Base-by-base conservation (phyloP, 495 filamentous ascomycete genomes). In the Podospora sp. region DNA sequence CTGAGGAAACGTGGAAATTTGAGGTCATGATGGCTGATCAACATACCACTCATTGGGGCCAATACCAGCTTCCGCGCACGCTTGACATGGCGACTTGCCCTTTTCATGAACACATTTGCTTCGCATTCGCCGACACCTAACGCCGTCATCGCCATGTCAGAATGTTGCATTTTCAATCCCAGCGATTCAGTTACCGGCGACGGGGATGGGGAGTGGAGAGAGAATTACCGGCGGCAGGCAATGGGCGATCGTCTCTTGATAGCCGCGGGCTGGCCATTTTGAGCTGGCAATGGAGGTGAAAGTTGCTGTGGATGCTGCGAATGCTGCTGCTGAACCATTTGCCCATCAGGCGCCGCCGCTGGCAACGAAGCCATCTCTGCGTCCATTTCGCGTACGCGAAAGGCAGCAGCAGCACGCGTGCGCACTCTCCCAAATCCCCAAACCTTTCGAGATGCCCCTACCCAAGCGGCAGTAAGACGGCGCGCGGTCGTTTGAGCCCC, bases 31-130 rank as follows among this genome's bases (percentile, higher is more conserved):
- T 33, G 29, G 8, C 8, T 8, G 29, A 33, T 33, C 29, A 33
- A 33, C 29, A 68, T 78, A 83, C 81, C 81, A 83, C 72, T 80
- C 78, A 7, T 73, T 73, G 7, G 80, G 60, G 25, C 63, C 69
- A 20, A 83, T 71, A 36, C 80, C 80, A n/a, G 81, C 78, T 24
- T 79, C 80, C 33, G 66, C 50, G 64, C 81, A 83, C 0, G 77
- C 70, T 36, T 80, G 78, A 61, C 81, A 83, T 18, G 81, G 81
- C 5, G 80, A 66, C 21, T 70, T 68, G n/a, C 66, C 73, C 59
- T 80, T 81, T 8, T 81, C 78, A 66, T 83, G 81, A 22, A 80
- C 57, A 65, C 81, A 83, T 71, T 82, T 83, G 74, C 79, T 82
- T 63, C 81, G 74, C 76, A 83, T 78, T 27, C 81, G 81, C 52